Conservation (phyloP, 495 filamentous ascomycete species). For the Aspergillus cavernicola region DNA sequence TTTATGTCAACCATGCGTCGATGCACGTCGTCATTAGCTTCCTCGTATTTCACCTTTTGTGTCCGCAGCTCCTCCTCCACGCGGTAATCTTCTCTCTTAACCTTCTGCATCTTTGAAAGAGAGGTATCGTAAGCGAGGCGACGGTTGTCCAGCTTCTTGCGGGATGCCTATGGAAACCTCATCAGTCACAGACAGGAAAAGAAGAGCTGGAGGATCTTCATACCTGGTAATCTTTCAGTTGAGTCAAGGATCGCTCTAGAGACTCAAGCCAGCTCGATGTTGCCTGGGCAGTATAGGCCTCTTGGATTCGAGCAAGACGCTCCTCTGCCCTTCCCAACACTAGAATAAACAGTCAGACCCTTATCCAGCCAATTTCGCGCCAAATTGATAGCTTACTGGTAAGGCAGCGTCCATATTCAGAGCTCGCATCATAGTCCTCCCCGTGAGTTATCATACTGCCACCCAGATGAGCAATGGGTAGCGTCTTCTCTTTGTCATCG, state of each 20-base stretch:
- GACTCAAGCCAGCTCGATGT: conserved; percentile 90
- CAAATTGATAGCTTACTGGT: conserved; percentile 60
- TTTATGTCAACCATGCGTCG: conserved; percentile 96
- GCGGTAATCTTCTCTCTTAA: conserved; percentile 88
- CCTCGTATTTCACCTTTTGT: conserved; percentile 95
- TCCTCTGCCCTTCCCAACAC: conserved; percentile 84
- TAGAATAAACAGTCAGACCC: conserved; percentile 26
- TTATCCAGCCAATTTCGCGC: too few species aligned
- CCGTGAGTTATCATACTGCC: conserved; percentile 87
- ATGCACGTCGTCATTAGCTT: conserved; percentile 88
- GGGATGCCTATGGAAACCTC: conserved; percentile 54
- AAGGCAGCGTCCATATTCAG: conserved; percentile 88
- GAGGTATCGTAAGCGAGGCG: conserved; percentile 90
- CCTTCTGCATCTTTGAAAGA: conserved; percentile 87
- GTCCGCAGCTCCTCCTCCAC: conserved; percentile 89
- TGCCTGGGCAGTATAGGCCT: conserved; percentile 75
- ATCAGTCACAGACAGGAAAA: conserved; percentile 8
- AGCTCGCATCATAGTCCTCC: conserved; percentile 89
- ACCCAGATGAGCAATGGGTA: conserved; percentile 79
- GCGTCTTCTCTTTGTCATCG: conserved; percentile 78
- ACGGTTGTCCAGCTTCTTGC: conserved; percentile 92
- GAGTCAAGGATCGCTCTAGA: conserved; percentile 79
- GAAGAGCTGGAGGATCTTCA: conserved; percentile 9
- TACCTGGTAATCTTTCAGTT: conserved; percentile 98
- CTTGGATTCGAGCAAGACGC: conserved; percentile 80